A percentile compares a stretch with the other conserved stretches of the same genome.
phyloP scores from a whole-genome alignment of 2,329 filamentous ascomycete genomes.

The Blumeriella jaapii region DNA sequence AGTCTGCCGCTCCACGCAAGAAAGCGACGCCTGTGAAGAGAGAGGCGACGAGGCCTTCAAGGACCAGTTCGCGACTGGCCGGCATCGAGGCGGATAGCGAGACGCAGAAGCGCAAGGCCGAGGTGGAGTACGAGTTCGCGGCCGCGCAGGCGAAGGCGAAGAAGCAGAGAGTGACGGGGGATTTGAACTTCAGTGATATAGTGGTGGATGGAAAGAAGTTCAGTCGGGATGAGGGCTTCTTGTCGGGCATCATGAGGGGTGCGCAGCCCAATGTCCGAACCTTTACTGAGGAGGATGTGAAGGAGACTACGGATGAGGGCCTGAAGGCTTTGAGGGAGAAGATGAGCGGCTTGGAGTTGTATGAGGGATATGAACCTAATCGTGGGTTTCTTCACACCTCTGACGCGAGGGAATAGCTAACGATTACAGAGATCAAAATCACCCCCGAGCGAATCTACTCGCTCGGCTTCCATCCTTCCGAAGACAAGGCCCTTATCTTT shows the following conservation, averaged over 20 bases:
- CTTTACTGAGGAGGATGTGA: conserved; percentile 74
- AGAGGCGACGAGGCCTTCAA: conserved; percentile 38
- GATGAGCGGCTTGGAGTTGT: conserved; percentile 68
- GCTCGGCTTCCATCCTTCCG: conserved; percentile 77
- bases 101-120: conserved; percentile 55
- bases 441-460: conserved; percentile 80
- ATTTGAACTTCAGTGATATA: conserved; percentile 65
- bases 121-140: conserved; percentile 47
- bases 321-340: conserved; percentile 61
- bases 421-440: conserved; percentile 65
- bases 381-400: conserved; percentile 36
- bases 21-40: conserved; percentile 35
- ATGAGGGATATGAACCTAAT: conserved; percentile 73
- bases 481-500: conserved; percentile 79
- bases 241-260: conserved; percentile 51
- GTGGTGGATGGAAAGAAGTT: conserved; percentile 71
- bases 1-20: conserved; percentile 31
- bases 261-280: conserved; percentile 75
- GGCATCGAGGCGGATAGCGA: conserved; percentile 44
- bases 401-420: not conserved
- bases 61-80: conserved; percentile 47
- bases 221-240: conserved; percentile 53
- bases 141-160: conserved; percentile 49
- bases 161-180: conserved; percentile 50
- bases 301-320: conserved; percentile 65